Evolutionary conservation across 805 yeast genomes (phyloP).

Genomic region (Cyberlindnera mycetangii): DNA sequence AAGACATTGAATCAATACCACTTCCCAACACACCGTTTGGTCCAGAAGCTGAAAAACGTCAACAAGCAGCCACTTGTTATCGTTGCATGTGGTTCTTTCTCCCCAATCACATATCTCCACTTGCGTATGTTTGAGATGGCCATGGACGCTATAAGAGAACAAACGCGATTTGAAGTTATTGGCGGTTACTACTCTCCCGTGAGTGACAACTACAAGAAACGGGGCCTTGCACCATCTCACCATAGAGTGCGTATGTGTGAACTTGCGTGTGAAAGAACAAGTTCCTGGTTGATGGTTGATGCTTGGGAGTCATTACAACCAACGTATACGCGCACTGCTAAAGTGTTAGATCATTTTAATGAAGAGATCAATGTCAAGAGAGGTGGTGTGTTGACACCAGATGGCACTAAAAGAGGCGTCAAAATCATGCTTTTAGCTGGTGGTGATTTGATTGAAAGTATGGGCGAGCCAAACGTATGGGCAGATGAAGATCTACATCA

Average conservation of each 20-base stretch:
- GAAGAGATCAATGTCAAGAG: conserved; percentile 89
- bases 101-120: conserved; percentile 93
- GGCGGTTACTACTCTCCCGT: conserved; percentile 98
- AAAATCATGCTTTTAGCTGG: conserved; percentile 97
- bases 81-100: conserved; percentile 96
- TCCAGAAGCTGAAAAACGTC: conserved; percentile 64
- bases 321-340: conserved; percentile 87
- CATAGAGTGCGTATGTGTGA: conserved; percentile 98
- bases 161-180: conserved; percentile 88
- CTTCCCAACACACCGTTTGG: conserved; percentile 87
- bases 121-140: conserved; percentile 99
- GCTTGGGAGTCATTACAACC: conserved; percentile 98
- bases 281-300: conserved; percentile 98
- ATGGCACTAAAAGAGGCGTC: conserved; percentile 71
- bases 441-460: conserved; percentile 94
- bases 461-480: conserved; percentile 99
- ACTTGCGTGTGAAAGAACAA: conserved; percentile 93
- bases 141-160: conserved; percentile 85
- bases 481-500: conserved; percentile 94
- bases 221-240: conserved; percentile 83
- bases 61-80: conserved; percentile 85
- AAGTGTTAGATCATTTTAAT: conserved; percentile 94
- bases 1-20: conserved; percentile 60
- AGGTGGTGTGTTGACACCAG: conserved; percentile 69
- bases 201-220: conserved; percentile 86